A percentile compares a stretch with the other conserved stretches of the same genome.
phyloP scores from a whole-genome alignment of 257 asterid genomes.

The Paulownia fortunei region DNA sequence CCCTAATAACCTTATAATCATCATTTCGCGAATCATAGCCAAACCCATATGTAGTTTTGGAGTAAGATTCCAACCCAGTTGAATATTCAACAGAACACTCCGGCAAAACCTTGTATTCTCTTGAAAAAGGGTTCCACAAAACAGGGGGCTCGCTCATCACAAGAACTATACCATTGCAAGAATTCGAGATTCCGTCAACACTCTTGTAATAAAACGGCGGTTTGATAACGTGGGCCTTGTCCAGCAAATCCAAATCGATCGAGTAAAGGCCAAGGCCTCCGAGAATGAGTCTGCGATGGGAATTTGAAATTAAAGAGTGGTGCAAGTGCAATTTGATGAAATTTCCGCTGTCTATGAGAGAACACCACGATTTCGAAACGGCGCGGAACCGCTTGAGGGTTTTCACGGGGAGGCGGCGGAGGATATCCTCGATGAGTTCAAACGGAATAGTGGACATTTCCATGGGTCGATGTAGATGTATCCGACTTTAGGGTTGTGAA shows the following conservation, averaged over 20 bases:
- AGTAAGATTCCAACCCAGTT: background rate
- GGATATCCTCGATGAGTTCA: conserved; percentile 54
- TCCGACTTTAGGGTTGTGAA: background rate
- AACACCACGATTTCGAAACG: conserved; percentile 55
- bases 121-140: conserved; percentile 60
- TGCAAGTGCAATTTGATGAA: conserved; percentile 55
- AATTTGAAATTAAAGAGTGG: conserved; percentile 30
- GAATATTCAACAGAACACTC: conserved; percentile 26
- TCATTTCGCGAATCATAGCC: conserved; percentile 51
- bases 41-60: conserved; percentile 45
- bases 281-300: conserved; percentile 48
- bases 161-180: conserved; percentile 48
- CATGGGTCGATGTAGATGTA: background rate
- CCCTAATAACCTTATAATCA: conserved; percentile 62
- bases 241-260: conserved; percentile 34
- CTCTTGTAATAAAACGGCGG: conserved; percentile 46
- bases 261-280: conserved; percentile 43
- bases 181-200: conserved; percentile 38
- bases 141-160: conserved; percentile 48
- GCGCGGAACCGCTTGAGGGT: conserved; percentile 57
- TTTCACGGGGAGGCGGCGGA: conserved; percentile 60
- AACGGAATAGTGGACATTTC: conserved; percentile 38
- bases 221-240: conserved; percentile 29
- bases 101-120: conserved; percentile 45
- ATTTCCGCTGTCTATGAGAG: conserved; percentile 47